Evolutionary conservation across 345 rosid species (phyloP).

Genomic region (Nephelium lappaceum): DNA sequence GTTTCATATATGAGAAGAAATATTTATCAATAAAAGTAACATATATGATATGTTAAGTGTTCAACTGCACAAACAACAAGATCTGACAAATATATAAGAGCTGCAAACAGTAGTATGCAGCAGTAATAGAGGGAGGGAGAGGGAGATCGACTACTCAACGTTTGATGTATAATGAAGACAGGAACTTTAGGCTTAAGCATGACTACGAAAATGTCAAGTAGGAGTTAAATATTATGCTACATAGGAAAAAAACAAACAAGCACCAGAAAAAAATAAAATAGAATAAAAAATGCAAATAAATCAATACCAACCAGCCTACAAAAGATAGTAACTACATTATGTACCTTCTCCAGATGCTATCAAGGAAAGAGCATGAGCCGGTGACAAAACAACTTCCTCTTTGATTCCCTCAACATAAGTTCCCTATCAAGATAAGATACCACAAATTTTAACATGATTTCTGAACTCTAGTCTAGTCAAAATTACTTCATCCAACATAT

Average conservation of each 20-base stretch:
- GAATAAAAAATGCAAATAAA: slow-evolving; percentile 4
- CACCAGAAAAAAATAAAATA: background rate
- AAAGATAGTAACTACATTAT: background rate
- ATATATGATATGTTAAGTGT: slow-evolving; percentile 19
- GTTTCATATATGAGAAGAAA: too few relatives aligned
- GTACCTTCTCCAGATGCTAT: slow-evolving; percentile 98
- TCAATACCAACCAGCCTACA: background rate
- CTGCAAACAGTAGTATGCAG: background rate
- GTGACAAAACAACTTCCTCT: slow-evolving; percentile 97
- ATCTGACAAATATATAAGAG: slow-evolving; percentile 8
- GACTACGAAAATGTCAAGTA: background rate
- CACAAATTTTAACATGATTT: slow-evolving; percentile 18
- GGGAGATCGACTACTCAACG: background rate
- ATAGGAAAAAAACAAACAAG: background rate
- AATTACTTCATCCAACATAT: slow-evolving; percentile 14
- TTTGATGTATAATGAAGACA: background rate
- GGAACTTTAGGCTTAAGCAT: slow-evolving; percentile 14
- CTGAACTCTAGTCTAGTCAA: slow-evolving; percentile 7
- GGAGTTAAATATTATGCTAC: background rate
- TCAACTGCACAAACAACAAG: slow-evolving; percentile 15
- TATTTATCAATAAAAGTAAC: background rate
- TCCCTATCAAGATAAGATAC: slow-evolving; percentile 51
- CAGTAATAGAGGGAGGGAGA: slow-evolving; percentile 6
- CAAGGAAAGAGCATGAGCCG: slow-evolving; percentile 95
- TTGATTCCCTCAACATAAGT: slow-evolving; percentile 89